phyloP scores from a whole-genome alignment of 495 filamentous ascomycete species.

The Penicillium coffeae region DNA sequence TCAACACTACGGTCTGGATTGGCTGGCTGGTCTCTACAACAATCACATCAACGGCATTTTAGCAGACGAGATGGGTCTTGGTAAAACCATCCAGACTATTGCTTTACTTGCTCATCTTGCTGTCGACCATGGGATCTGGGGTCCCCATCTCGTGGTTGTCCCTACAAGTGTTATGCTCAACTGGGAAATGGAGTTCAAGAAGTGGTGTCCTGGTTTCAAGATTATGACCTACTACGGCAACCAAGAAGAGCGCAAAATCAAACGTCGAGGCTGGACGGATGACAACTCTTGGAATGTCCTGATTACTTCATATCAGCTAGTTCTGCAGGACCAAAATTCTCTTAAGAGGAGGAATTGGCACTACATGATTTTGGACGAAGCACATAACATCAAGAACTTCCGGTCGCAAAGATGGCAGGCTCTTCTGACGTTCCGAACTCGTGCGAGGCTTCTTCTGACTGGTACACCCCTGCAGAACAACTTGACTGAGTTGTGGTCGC shows the following conservation, averaged over 20 bases:
- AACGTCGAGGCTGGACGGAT: conserved; percentile 86
- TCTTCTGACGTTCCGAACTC: conserved; percentile 84
- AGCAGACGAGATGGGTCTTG: conserved; percentile 99
- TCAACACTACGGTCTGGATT: conserved; percentile 93
- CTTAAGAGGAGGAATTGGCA: conserved; percentile 94
- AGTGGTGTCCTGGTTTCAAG: conserved; percentile 98
- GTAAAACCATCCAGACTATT: conserved; percentile 99
- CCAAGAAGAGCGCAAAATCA: conserved; percentile 84
- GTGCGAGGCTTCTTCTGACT: conserved; percentile 81
- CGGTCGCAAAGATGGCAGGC: conserved; percentile 96
- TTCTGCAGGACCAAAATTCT: conserved; percentile 89
- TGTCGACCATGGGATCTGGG: conserved; percentile 88
- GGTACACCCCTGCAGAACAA: conserved; percentile 98
- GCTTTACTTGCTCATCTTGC: conserved; percentile 90
- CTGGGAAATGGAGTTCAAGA: conserved; percentile 99
- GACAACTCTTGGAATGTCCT: conserved; percentile 92
- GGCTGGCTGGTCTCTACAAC: conserved; percentile 90
- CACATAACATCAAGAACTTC: conserved; percentile 99
- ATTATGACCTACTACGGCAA: conserved; percentile 96
- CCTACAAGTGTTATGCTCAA: conserved; percentile 99
- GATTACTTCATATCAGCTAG: conserved; percentile 94
- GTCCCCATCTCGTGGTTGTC: conserved; percentile 92
- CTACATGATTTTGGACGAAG: conserved; percentile 98
- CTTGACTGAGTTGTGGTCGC: conserved; percentile 92
- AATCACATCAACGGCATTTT: conserved; percentile 94